Conservation (phyloP, 164 flowering plant genomes). For the Aristolochia contorta region DNA sequence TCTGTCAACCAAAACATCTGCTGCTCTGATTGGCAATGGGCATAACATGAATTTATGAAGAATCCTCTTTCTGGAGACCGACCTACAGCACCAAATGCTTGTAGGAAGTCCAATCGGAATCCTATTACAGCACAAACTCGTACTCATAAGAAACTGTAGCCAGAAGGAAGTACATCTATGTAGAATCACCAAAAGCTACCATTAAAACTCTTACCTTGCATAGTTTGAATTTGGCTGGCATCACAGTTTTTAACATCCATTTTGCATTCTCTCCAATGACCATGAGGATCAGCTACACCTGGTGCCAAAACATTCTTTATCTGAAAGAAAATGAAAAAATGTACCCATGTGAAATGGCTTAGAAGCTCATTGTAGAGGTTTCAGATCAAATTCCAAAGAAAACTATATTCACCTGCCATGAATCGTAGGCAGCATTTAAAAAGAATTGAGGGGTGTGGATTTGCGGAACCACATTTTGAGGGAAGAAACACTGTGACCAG, state of each 20-base stretch:
- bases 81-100: slow-evolving; percentile 36
- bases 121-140: slow-evolving; percentile 20
- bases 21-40: slow-evolving; percentile 87
- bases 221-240: slow-evolving; percentile 38
- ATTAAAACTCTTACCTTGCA: slow-evolving; percentile 52
- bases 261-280: slow-evolving; percentile 75
- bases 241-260: slow-evolving; percentile 56
- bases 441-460: slow-evolving; percentile 72
- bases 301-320: slow-evolving; percentile 89
- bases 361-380: background rate
- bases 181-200: background rate
- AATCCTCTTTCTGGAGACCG: slow-evolving; percentile 41
- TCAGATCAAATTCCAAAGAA: background rate
- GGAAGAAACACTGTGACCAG: slow-evolving; percentile 81
- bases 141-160: background rate
- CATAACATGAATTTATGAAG: slow-evolving; percentile 75
- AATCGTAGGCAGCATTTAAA: slow-evolving; percentile 87
- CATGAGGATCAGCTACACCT: slow-evolving; percentile 79
- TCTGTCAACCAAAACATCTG: slow-evolving; percentile 68
- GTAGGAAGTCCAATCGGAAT: slow-evolving; percentile 54
- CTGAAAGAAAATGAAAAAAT: slow-evolving; percentile 26
- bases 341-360: background rate
- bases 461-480: slow-evolving; percentile 45
- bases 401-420: slow-evolving; percentile 73
- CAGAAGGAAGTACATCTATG: background rate